Percentiles rank a stretch among this genome's conserved stretches.
Evolutionary conservation across 1,284 basidiomycete species (phyloP).

Genomic region (Ceraceosorus bombacis): DNA sequence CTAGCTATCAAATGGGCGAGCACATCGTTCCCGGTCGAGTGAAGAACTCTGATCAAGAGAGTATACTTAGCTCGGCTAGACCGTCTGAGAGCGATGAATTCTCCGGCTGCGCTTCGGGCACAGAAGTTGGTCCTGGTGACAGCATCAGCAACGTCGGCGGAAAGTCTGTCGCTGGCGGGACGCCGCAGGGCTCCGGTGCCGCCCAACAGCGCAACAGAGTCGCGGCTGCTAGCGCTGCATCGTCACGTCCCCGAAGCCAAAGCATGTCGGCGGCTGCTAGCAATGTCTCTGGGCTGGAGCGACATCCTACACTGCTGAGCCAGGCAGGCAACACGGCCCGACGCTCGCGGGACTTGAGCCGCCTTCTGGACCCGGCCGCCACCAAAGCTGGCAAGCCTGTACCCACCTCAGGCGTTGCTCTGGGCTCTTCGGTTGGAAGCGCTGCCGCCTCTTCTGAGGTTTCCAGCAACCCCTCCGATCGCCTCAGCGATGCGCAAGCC

Average conservation of each 20-base stretch:
- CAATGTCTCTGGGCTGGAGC: slow-evolving; percentile 20
- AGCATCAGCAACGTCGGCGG: slow-evolving; percentile 1
- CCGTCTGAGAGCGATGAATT: slow-evolving; percentile 7
- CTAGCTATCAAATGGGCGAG: slow-evolving; percentile 25
- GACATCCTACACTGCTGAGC: slow-evolving; percentile 33
- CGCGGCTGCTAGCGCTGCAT: background rate
- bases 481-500: slow-evolving; percentile 3
- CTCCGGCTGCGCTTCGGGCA: background rate
- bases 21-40: slow-evolving; percentile 28
- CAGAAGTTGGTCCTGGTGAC: slow-evolving; percentile 1
- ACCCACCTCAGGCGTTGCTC: background rate
- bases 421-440: background rate
- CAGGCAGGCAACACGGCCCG: slow-evolving; percentile 29
- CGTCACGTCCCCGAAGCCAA: slow-evolving; percentile 15
- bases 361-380: slow-evolving; percentile 20
- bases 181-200: slow-evolving; percentile 1
- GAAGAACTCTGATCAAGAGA: slow-evolving; percentile 26
- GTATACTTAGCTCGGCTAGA: slow-evolving; percentile 22
- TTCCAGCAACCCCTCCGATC: background rate
- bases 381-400: slow-evolving; percentile 13
- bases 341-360: slow-evolving; percentile 31
- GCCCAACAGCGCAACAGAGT: background rate
- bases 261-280: slow-evolving; percentile 19
- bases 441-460: background rate
- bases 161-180: background rate